Base-by-base conservation (phyloP, 2,329 filamentous ascomycete genomes). In the Colletotrichum euphorbiae region DNA sequence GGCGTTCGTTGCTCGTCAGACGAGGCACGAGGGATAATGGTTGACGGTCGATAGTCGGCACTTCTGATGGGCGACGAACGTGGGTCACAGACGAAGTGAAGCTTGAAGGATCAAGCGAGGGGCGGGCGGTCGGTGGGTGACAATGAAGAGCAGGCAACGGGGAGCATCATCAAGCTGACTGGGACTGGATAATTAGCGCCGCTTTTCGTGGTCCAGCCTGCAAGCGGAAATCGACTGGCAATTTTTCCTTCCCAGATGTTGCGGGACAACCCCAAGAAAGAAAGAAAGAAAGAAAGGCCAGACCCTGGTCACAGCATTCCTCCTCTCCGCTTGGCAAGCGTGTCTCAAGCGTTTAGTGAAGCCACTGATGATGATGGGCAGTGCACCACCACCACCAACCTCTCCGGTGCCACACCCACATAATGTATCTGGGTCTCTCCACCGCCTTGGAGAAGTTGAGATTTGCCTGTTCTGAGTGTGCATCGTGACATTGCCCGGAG, bases 321-420 rank as follows among this genome's bases (percentile, higher is more conserved):
- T 42, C 19, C 15, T 54, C 46, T 48, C 40, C 59, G 59, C 64
- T 57, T 57, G 51, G 59, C 58, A 67, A 59, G 36, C 59, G 57
- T 67, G 51, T 63, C 59, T 67, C 45, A 57, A 43, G 57, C 59
- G 36, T 63, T 21, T 59, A 51, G 43, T 57, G 43, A 63, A 58
- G 64, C 24, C 24, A 40, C 19, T 67, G 24, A 57, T 66, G 24
- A 57, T 66, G 48, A 57, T 28, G 51, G 59, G 42, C 33, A 28
- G 6, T 8, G 7, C 6, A 6, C n/a, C 21, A 28, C 24, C 46
- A 12, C 13, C 48, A 36, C 63, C 57, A 55, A 51, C 63, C 50
- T 56, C 58, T 38, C 17, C 33, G 42, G 57, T 8, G 42, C 50
- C 42, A 67, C 33, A 21, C 58, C 31, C 57, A 38, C 12, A 38